These are phyloP conservation scores for Yamadazyma diddensiae DNA, from an alignment of 1,139 yeast genomes.

Conservation along the genomic window DNA sequence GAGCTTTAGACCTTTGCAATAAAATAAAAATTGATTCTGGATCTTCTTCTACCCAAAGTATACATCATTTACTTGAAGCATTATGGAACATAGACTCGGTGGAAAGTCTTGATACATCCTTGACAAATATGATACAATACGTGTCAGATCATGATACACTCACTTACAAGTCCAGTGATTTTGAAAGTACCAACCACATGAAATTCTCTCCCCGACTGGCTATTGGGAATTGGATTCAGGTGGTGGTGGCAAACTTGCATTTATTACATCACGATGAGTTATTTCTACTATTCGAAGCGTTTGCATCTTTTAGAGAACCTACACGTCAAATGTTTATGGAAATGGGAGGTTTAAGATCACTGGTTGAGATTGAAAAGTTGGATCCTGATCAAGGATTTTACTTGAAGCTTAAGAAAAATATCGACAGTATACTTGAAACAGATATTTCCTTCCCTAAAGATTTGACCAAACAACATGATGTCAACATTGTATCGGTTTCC, in stretches of 20 bases:
- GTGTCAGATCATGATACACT: constrained; percentile 7
- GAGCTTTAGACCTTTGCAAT: constrained; percentile 24
- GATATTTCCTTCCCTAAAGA: constrained; percentile 16
- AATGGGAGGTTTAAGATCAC: constrained; percentile 18
- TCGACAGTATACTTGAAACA: constrained; percentile 20
- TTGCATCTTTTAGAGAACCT: constrained; percentile 48
- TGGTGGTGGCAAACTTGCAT: constrained; percentile 47
- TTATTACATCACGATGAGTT: constrained; percentile 59
- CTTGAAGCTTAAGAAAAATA: constrained; percentile 18
- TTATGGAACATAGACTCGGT: constrained; percentile 35
- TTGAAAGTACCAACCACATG: constrained; percentile 1
- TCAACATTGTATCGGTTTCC: constrained; percentile 37
- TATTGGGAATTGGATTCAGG: constrained; percentile 35
- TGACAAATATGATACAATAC: constrained; percentile 11
- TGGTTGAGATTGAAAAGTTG: background rate
- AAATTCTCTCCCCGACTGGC: constrained; percentile 32
- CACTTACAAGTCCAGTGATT: constrained; percentile 5
- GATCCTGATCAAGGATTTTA: constrained; percentile 19
- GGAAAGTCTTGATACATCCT: constrained; percentile 29
- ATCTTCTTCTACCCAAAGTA: background rate
- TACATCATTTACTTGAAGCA: constrained; percentile 10
- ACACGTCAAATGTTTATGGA: constrained; percentile 21
- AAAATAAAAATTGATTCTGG: constrained; percentile 9
- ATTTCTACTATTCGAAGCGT: constrained; percentile 50
- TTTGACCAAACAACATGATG: constrained; percentile 11